Base-by-base conservation (phyloP, 2,329 filamentous ascomycete genomes). In the Colletotrichum sp. region DNA sequence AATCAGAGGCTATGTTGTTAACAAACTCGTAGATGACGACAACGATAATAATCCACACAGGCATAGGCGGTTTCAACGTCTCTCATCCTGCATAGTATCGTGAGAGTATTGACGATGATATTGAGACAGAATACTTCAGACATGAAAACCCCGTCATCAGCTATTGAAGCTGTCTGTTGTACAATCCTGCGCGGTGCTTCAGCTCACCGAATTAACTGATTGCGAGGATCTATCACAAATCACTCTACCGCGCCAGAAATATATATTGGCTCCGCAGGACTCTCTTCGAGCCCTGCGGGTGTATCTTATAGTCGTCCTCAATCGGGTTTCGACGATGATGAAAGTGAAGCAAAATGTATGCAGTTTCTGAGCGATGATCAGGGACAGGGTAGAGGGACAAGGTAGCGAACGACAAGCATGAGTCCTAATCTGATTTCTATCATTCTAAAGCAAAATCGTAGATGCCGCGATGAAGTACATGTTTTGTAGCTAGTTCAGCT, bases 31-130 rank as follows among this genome's bases (percentile, higher is more conserved):
- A 0, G 10, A 6, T 21, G 18, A 0, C 43, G n/a, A 21, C 5
- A 21, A 21, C 1, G 0, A 0, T 0, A 21, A 48, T 21, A 0
- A 48, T 21, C 13, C 10, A 12, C 10, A 13, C 3, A 4, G 0
- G 0, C n/a, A 48, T 21, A 4, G 43, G n/a, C n/a, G 10, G 6
- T n/a, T 21, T 4, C 6, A 10, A 3, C 6, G n/a, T 21, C 10
- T 13, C n/a, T 1, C 0, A 21, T 2, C 1, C 43, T 48, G 18
- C 3, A 10, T 8, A 4, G 3, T 0, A 12, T 48, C 6, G n/a
- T 48, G n/a, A 0, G 43, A 48, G 43, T 48, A 48, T 48, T 21
- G 4, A 8, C 0, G n/a, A 7, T 21, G 10, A 21, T 13, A 4
- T 0, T 1, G n/a, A 21, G 6, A 13, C n/a, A 48, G 43, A 48